These are phyloP conservation scores for Eurotiales sp. DNA, from an alignment of 2,329 filamentous ascomycete species.

Conservation along the genomic window DNA sequence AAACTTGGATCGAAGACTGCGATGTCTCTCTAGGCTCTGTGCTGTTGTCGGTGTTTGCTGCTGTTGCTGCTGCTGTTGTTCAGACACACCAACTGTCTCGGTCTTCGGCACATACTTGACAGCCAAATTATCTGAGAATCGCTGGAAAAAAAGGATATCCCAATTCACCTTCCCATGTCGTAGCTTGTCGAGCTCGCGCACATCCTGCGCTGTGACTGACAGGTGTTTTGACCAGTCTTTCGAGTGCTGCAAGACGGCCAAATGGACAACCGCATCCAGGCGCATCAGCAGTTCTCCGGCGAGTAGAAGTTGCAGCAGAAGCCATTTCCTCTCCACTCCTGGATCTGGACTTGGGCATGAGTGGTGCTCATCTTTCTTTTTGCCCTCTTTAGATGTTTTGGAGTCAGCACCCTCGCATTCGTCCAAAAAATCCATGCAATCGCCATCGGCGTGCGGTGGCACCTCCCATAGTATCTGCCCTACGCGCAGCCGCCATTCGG, in stretches of 20 bases:
- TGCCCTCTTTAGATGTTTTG: slow-evolving; percentile 9
- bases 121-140: slow-evolving; percentile 51
- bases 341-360: not conserved
- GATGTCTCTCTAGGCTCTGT: slow-evolving; percentile 11
- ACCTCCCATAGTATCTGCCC: slow-evolving; percentile 45
- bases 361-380: no score
- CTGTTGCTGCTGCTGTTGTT: not conserved
- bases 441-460: slow-evolving; percentile 33
- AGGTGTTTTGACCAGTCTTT: slow-evolving; percentile 32
- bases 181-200: slow-evolving; percentile 44
- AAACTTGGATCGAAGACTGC: slow-evolving; percentile 22
- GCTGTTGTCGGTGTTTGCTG: not conserved
- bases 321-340: slow-evolving; percentile 40
- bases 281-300: slow-evolving; percentile 54
- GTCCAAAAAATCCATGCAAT: slow-evolving; percentile 22
- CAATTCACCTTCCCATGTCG: slow-evolving; percentile 53
- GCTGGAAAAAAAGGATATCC: slow-evolving; percentile 52
- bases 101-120: slow-evolving; percentile 26
- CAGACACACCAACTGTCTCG: not conserved
- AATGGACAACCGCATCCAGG: slow-evolving; percentile 46
- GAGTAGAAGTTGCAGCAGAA: slow-evolving; percentile 53
- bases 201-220: slow-evolving; percentile 40
- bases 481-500: slow-evolving; percentile 44
- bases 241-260: slow-evolving; percentile 38
- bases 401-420: slow-evolving; percentile 2